A percentile compares a stretch with the other conserved stretches of the same genome.
These are phyloP conservation scores for Fusarium lateritium DNA, from an alignment of 2,329 filamentous ascomycete genomes.

Conservation along the genomic window DNA sequence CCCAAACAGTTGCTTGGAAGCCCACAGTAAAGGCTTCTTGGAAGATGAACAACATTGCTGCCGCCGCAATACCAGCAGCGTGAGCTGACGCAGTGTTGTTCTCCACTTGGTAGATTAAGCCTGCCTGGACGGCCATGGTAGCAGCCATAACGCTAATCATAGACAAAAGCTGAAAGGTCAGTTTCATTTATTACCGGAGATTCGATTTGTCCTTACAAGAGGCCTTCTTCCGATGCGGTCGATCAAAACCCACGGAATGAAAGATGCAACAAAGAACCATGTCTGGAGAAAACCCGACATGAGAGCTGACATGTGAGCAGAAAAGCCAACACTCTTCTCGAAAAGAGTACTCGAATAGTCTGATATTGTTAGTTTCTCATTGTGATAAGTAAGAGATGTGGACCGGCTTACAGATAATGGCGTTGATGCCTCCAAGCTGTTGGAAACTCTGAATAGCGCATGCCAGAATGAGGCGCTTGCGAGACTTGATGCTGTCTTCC, in stretches of 20 bases:
- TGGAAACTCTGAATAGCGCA: constrained; percentile 55
- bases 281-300: constrained; percentile 69
- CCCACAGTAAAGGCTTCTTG: constrained; percentile 59
- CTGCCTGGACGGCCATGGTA: constrained; percentile 59
- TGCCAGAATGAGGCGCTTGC: constrained; percentile 51
- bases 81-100: constrained; percentile 52
- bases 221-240: constrained; percentile 40
- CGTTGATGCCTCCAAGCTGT: constrained; percentile 65
- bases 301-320: constrained; percentile 61
- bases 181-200: not conserved
- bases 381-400: not conserved
- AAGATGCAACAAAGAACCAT: constrained; percentile 58
- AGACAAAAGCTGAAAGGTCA: constrained; percentile 50
- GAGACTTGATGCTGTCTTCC: constrained; percentile 53
- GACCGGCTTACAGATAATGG: constrained; percentile 58
- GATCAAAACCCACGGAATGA: constrained; percentile 53
- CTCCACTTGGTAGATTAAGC: constrained; percentile 58
- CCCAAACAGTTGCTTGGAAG: constrained; percentile 56
- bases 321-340: constrained; percentile 60
- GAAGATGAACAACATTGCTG: constrained; percentile 59
- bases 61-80: constrained; percentile 56
- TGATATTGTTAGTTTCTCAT: not conserved
- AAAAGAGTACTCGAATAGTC: constrained; percentile 64
- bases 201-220: constrained; percentile 4
- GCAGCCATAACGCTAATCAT: constrained; percentile 59